Evolutionary conservation across 192 early-diverging fungal genomes (phyloP).

Genomic region (Podila minutissima): DNA sequence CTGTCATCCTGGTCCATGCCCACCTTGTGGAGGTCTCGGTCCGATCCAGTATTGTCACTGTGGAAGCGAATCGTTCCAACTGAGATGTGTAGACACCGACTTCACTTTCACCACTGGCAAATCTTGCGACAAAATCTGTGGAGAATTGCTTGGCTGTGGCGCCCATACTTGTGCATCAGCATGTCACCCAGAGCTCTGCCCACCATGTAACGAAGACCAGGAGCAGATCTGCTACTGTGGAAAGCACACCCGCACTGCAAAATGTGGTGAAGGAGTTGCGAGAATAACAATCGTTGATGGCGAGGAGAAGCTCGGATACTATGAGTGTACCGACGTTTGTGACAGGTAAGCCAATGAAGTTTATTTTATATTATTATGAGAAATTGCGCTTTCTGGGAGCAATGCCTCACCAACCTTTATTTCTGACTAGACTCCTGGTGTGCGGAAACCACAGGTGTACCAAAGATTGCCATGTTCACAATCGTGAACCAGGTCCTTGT

Average conservation of each 20-base stretch:
- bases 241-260: slow-evolving; percentile 57
- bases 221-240: slow-evolving; percentile 80
- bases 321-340: slow-evolving; percentile 61
- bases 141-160: slow-evolving; percentile 74
- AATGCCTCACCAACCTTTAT: background rate
- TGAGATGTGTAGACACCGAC: slow-evolving; percentile 79
- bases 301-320: slow-evolving; percentile 57
- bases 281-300: slow-evolving; percentile 33
- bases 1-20: slow-evolving; percentile 96
- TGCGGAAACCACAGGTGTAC: slow-evolving; percentile 65
- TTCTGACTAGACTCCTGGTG: slow-evolving; percentile 42
- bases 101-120: slow-evolving; percentile 66
- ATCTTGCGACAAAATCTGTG: slow-evolving; percentile 79
- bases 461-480: slow-evolving; percentile 62
- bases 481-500: slow-evolving; percentile 50
- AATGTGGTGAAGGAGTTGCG: slow-evolving; percentile 67
- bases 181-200: slow-evolving; percentile 79
- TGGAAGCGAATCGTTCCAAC: slow-evolving; percentile 72
- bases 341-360: slow-evolving; percentile 36
- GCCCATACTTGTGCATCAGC: slow-evolving; percentile 69
- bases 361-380: background rate
- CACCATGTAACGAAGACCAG: slow-evolving; percentile 65
- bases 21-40: slow-evolving; percentile 86
- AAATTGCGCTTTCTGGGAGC: too few relatives aligned
- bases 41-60: slow-evolving; percentile 86